A percentile compares a stretch with the other conserved stretches of the same genome.
Conservation (phyloP, 2,329 filamentous ascomycete species). For the Cladophialophora bantiana region DNA sequence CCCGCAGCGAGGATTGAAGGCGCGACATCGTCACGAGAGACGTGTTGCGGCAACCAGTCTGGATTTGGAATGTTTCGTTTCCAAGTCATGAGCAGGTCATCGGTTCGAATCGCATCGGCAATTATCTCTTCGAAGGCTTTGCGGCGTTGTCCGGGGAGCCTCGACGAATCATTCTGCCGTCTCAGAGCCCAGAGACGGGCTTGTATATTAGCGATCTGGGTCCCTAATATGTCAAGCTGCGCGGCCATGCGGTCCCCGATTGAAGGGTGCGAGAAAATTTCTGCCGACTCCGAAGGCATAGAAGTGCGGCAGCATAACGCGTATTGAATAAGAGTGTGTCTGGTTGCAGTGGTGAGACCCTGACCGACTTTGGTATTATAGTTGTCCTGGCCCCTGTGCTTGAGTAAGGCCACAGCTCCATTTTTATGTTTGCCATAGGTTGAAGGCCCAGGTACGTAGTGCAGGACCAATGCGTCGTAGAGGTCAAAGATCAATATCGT, state of each 20-base stretch:
- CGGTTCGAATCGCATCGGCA: slow-evolving; percentile 32
- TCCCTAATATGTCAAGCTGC: slow-evolving; percentile 32
- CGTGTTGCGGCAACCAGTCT: slow-evolving; percentile 32
- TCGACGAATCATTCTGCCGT: not conserved
- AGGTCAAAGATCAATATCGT: slow-evolving; percentile 40
- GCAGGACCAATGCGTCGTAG: slow-evolving; percentile 37
- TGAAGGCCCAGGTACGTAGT: slow-evolving; percentile 29
- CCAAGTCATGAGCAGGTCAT: slow-evolving; percentile 35
- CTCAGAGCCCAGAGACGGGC: slow-evolving; percentile 28
- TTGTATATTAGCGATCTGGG: slow-evolving; percentile 30
- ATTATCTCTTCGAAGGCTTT: slow-evolving; percentile 25
- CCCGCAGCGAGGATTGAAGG: slow-evolving; percentile 36
- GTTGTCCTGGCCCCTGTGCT: slow-evolving; percentile 33
- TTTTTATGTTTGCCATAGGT: slow-evolving; percentile 36
- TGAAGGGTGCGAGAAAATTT: slow-evolving; percentile 33
- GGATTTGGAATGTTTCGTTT: slow-evolving; percentile 26
- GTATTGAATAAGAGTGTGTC: slow-evolving; percentile 32
- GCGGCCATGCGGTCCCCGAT: slow-evolving; percentile 20
- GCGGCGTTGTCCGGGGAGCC: not conserved
- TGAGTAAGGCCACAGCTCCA: slow-evolving; percentile 39
- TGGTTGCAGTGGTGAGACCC: slow-evolving; percentile 31
- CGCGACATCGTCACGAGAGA: slow-evolving; percentile 34
- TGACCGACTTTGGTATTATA: slow-evolving; percentile 25
- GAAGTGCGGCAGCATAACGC: slow-evolving; percentile 25
- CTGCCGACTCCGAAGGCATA: slow-evolving; percentile 30